Percentiles rank a stretch among this genome's conserved stretches.
Conservation (phyloP, 163 green algal genomes). For the Scenedesmus sp. region DNA sequence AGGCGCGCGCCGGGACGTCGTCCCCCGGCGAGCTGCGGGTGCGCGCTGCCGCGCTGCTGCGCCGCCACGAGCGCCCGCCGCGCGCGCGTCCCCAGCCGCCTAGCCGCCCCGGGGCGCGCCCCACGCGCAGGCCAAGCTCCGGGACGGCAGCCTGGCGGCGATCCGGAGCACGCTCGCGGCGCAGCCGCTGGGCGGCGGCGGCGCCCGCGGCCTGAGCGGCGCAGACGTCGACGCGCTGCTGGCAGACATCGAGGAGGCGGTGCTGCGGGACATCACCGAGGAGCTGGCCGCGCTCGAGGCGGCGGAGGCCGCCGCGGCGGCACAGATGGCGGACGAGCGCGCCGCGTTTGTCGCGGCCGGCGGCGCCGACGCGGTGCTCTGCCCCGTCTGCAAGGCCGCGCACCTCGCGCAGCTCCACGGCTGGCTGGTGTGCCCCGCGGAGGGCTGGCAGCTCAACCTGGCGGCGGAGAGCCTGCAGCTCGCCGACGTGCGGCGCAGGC, state of each 20-base stretch:
- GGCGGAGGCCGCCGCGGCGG: conserved; percentile 17
- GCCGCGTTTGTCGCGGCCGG: background rate
- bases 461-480: conserved; percentile 23
- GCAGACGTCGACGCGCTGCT: conserved; percentile 35
- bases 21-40: conserved; percentile 25
- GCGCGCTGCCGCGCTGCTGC: too few relatives aligned
- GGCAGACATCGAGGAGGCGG: conserved; percentile 32
- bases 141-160: background rate
- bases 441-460: conserved; percentile 42
- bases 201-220: conserved; percentile 2
- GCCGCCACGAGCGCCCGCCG: too few relatives aligned
- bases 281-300: conserved; percentile 16
- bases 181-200: background rate
- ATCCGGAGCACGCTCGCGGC: conserved; percentile 10
- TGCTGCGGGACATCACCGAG: conserved; percentile 28
- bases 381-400: conserved; percentile 20
- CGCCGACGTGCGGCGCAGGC: background rate
- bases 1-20: background rate
- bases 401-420: conserved; percentile 29
- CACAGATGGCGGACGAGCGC: conserved; percentile 29
- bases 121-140: conserved; percentile 21
- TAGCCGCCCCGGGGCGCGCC: too few relatives aligned
- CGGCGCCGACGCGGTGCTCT: conserved; percentile 13
- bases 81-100: too few relatives aligned
- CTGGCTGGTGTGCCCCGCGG: conserved; percentile 25